Evolutionary conservation across 2,329 filamentous ascomycete genomes (phyloP).

Genomic region (Neopestalotiopsis sp.): DNA sequence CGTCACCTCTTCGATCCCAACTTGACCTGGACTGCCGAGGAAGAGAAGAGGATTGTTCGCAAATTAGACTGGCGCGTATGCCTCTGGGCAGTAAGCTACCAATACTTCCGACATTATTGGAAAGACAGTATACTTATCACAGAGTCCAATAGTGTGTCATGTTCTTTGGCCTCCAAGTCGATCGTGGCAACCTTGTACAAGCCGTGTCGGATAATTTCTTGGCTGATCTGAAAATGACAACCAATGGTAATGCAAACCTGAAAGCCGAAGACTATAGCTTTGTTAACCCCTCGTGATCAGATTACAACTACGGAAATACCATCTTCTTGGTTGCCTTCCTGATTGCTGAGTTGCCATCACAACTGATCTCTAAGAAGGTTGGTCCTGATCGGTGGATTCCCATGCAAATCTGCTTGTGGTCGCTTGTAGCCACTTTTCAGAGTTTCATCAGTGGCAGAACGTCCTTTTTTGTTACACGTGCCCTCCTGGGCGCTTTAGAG

Average conservation of each 20-base stretch:
- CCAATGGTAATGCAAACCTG: slow-evolving; percentile 41
- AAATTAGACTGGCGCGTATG: slow-evolving; percentile 49
- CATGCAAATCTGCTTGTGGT: slow-evolving; percentile 38
- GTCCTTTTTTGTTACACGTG: slow-evolving; percentile 23
- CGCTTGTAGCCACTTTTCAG: slow-evolving; percentile 35
- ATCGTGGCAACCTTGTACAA: slow-evolving; percentile 64
- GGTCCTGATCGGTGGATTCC: slow-evolving; percentile 40
- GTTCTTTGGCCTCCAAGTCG: slow-evolving; percentile 67
- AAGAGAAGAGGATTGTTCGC: slow-evolving; percentile 58
- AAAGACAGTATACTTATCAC: slow-evolving; percentile 14
- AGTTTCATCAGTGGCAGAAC: slow-evolving; percentile 30
- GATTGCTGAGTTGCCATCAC: slow-evolving; percentile 64
- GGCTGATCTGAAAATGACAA: slow-evolving; percentile 51
- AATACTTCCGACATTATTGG: background rate
- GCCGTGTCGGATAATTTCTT: slow-evolving; percentile 68
- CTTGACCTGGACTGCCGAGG: slow-evolving; percentile 56
- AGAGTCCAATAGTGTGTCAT: slow-evolving; percentile 50
- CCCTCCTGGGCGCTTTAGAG: slow-evolving; percentile 26
- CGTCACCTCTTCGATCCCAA: slow-evolving; percentile 60
- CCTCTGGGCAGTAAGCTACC: slow-evolving; percentile 43
- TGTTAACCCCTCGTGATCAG: slow-evolving; percentile 18
- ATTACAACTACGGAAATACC: slow-evolving; percentile 61
- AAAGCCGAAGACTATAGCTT: background rate
- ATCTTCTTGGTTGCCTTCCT: slow-evolving; percentile 61
- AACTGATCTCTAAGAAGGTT: slow-evolving; percentile 61